A percentile compares a stretch with the other conserved stretches of the same genome.
Conservation (phyloP, 2,329 filamentous ascomycete species). For the Penicillium thymicola region DNA sequence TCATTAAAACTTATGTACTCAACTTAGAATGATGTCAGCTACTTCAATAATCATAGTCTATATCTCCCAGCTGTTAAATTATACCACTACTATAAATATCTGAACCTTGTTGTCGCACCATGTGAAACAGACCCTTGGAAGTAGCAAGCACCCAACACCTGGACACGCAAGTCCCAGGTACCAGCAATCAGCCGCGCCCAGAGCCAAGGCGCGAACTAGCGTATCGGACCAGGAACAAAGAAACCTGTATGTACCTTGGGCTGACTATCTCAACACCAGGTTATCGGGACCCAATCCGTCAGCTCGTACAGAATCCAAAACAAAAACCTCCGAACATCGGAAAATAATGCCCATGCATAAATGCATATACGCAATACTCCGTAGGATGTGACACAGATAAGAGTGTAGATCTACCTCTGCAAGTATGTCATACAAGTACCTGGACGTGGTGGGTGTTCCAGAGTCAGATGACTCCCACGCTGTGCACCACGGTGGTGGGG, state of each 20-base stretch:
- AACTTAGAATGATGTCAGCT: background rate
- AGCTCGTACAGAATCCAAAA: background rate
- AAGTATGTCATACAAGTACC: background rate
- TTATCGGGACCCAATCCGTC: background rate
- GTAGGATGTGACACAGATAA: background rate
- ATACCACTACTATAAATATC: background rate
- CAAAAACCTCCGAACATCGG: constrained; percentile 11
- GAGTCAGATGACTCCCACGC: constrained; percentile 22
- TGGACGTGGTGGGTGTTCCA: constrained; percentile 8
- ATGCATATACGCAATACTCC: background rate
- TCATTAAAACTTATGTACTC: background rate
- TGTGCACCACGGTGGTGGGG: constrained; percentile 1
- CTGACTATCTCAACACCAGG: background rate
- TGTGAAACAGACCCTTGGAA: background rate
- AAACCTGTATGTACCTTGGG: background rate
- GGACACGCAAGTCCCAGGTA: background rate
- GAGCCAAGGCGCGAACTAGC: background rate
- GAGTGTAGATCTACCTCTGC: constrained; percentile 1
- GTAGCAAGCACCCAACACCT: background rate
- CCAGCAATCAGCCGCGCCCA: background rate
- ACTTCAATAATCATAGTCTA: background rate
- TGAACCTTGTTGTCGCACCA: background rate
- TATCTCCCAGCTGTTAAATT: background rate
- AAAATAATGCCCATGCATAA: background rate
- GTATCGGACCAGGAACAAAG: background rate